Base-by-base conservation (phyloP, 169 alveolate genomes). In the Plasmodium gallinaceum region DNA sequence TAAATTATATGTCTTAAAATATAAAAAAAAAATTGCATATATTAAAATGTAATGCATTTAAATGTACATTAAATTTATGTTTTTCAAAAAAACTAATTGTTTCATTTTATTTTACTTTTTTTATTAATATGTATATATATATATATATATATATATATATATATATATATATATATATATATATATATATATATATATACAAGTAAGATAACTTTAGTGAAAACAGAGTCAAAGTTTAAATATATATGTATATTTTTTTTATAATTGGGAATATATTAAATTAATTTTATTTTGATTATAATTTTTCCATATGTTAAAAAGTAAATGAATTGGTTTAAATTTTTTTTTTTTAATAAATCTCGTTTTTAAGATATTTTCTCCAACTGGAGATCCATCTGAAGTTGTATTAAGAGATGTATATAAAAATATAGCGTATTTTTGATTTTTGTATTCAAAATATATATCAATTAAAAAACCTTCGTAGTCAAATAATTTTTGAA, bases 391-490 rank as follows among this genome's bases (percentile, higher is more conserved):
- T 48, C 85, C 86, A 83, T 61, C 66, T 9, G 52, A 52, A 10
- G 86, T 83, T 39, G 91, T 83, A 61, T 83, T 83, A 26, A 83
- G 64, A 2, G 91, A 39, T n/a, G 86, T 83, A 20, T 83, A 58
- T 24, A 83, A 72, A 57, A 83, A 83, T 10, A 83, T 26, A 18
- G 91, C 91, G 51, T 83, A 83, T 16, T 61, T 54, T 32, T 24
- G 32, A 83, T 37, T 51, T 42, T 42, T 68, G n/a, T 83, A 26
- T 69, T 83, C 91, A 26, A 83, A 83, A 26, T 83, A 83, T 9
- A 83, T 69, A 48, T 83, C 91, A 54, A 83, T 70, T 83, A 83
- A 51, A 45, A 83, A 70, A 4, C 91, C 91, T 83, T 83, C 91
- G 68, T n/a, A 83, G 68, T 83, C 91, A 68, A 52, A 68, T 54